phyloP scores from a whole-genome alignment of 1,139 yeast species.

The Taphrina pruni region DNA sequence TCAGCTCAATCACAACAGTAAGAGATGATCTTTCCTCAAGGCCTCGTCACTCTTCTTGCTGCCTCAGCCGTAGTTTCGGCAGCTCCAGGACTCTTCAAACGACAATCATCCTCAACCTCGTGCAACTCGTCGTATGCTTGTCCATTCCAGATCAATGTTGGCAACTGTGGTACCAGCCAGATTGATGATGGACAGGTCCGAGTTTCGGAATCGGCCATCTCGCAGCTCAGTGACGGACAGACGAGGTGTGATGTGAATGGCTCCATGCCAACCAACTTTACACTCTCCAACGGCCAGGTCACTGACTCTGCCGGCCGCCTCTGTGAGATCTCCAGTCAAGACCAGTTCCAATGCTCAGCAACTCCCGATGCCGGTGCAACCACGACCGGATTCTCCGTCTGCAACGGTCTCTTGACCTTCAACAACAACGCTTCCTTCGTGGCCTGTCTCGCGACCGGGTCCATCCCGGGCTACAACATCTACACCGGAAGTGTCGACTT shows the following conservation, averaged over 20 bases:
- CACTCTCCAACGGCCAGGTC: slow-evolving; percentile 29
- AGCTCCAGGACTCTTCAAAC: slow-evolving; percentile 15
- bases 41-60: slow-evolving; percentile 10
- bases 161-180: slow-evolving; percentile 17
- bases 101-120: not conserved
- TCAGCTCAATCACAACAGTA: too few relatives aligned
- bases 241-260: slow-evolving; percentile 27
- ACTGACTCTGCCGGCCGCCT: slow-evolving; percentile 37
- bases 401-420: slow-evolving; percentile 25
- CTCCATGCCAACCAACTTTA: slow-evolving; percentile 16
- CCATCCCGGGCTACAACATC: slow-evolving; percentile 26
- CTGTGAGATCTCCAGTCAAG: slow-evolving; percentile 31
- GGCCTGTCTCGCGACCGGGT: slow-evolving; percentile 33
- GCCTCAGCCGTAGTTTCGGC: slow-evolving; percentile 14
- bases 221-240: slow-evolving; percentile 34
- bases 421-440: slow-evolving; percentile 23
- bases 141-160: slow-evolving; percentile 21
- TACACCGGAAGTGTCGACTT: slow-evolving; percentile 19
- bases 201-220: slow-evolving; percentile 5
- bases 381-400: slow-evolving; percentile 26
- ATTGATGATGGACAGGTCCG: slow-evolving; percentile 30
- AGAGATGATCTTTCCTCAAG: slow-evolving; percentile 9
- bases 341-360: slow-evolving; percentile 31
- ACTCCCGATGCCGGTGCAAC: slow-evolving; percentile 16
- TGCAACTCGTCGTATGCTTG: slow-evolving; percentile 18